Evolutionary conservation across 2,329 filamentous ascomycete species (phyloP), one percentile per base, ranked within the genome.

Genomic region (Dothideomycetes sp.): DNA sequence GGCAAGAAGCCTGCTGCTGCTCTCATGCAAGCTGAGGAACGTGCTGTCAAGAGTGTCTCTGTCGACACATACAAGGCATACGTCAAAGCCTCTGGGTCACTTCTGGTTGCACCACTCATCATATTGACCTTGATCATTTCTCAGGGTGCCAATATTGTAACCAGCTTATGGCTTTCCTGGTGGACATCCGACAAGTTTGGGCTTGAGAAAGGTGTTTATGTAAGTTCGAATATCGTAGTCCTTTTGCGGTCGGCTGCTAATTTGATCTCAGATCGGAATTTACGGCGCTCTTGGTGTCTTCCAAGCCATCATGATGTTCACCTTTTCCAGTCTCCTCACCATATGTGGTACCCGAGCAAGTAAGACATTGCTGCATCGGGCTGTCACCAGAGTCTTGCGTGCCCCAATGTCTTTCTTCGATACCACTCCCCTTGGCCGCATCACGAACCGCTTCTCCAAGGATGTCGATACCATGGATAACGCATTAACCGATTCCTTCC

Each of bases 401-500:
- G 77, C 78, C 3, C 78, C 78, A 1, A 80, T 81, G 86, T 82
- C 84, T 4, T 96, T 96, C 65, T 96, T 96, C 63, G 91, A 98
- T 53, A 96, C 91, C 0, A 96, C 91, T 1, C 91, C 91, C 0
- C 72, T 96, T 1, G 91, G 91, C 15, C 81, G 89, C 29, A 95
- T 96, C 58, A 94, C 87, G 16, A 96, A 96, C 59, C 84, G 91
- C 12, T 96, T 96, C 63, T 93, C 86, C 22, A 82, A 89, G 50
- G 91, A 98, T 54, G 84, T 96, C 31, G 86, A 95, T 54, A 85
- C 91, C 41, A 93, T 96, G 86, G 91, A 96, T 63, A 94, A 94
- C 59, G 85, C 79, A 42, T 65, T 95, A 32, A 82, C 82, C 0
- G 89, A 95, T 52, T 81, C 85, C 3, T 85, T 95, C 62, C 78